phyloP scores from a whole-genome alignment of 2,329 filamentous ascomycete genomes.

The Colletotrichum kahawae region DNA sequence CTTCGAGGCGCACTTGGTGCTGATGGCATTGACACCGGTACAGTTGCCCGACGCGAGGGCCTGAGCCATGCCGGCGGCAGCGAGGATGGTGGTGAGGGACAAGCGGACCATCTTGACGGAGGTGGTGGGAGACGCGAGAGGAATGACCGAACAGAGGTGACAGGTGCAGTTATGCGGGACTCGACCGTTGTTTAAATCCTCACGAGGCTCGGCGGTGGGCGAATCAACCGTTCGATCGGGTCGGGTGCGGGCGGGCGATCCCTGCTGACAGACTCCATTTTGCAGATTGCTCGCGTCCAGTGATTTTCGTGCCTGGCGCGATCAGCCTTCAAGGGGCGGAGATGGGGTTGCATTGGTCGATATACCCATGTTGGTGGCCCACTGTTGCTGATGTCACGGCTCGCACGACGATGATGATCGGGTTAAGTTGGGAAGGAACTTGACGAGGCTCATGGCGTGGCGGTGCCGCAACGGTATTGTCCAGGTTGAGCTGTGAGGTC shows the following conservation, averaged over 20 bases:
- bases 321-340: conserved; percentile 1
- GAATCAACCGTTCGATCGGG: not conserved
- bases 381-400: not conserved
- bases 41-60: not conserved
- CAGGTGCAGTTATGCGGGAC: not conserved
- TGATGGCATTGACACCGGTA: conserved; percentile 15
- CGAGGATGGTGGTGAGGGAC: not conserved
- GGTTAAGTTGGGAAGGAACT: not conserved
- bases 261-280: not conserved
- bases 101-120: not conserved
- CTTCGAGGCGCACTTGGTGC: conserved; percentile 13
- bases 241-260: not conserved
- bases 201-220: not conserved
- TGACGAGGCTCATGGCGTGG: not conserved
- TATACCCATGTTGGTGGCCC: not conserved
- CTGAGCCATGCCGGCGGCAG: not conserved
- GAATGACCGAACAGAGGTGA: not conserved
- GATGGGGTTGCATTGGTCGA: not conserved
- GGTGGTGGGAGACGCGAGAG: not conserved
- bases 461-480: fast-evolving
- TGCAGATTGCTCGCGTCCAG: not conserved
- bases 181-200: not conserved
- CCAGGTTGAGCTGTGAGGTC: not conserved
- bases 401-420: not conserved
- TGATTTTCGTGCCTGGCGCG: not conserved